These are phyloP conservation scores for Hippophae tibetana DNA, from an alignment of 306 rosid genomes.

Conservation along the genomic window DNA sequence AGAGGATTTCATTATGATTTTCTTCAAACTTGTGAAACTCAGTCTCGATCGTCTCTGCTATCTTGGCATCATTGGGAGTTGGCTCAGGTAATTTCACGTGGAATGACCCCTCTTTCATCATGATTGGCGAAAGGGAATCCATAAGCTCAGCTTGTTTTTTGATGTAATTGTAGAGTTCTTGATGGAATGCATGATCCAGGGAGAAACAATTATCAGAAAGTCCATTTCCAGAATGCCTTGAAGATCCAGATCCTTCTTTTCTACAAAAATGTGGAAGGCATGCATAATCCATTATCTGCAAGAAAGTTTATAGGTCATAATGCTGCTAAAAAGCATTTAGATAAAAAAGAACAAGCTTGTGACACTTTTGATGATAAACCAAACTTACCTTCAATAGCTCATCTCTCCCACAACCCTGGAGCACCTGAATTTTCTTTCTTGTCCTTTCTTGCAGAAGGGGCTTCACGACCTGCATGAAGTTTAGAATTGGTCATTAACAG, in stretches of 20 bases:
- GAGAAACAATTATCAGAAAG: slow-evolving; percentile 58
- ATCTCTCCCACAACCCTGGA: slow-evolving; percentile 81
- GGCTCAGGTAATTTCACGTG: slow-evolving; percentile 77
- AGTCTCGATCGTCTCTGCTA: slow-evolving; percentile 54
- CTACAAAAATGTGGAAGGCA: slow-evolving; percentile 88
- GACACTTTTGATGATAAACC: background rate
- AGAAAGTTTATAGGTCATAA: slow-evolving; percentile 8
- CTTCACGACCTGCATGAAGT: slow-evolving; percentile 59
- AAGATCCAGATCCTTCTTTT: slow-evolving; percentile 64
- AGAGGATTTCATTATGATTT: slow-evolving; percentile 39
- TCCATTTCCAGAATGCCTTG: slow-evolving; percentile 32
- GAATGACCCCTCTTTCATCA: slow-evolving; percentile 56
- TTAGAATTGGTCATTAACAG: slow-evolving; percentile 10
- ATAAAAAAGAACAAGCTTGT: background rate
- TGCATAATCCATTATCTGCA: slow-evolving; percentile 74
- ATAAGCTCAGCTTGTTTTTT: slow-evolving; percentile 39
- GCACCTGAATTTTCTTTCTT: slow-evolving; percentile 76
- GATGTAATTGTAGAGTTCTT: slow-evolving; percentile 52
- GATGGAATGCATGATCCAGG: slow-evolving; percentile 59
- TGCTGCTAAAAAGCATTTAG: background rate
- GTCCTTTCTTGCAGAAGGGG: slow-evolving; percentile 98
- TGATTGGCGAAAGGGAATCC: slow-evolving; percentile 34
- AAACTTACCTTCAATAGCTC: slow-evolving; percentile 70
- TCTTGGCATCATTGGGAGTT: slow-evolving; percentile 45
- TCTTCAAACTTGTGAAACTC: slow-evolving; percentile 55